phyloP scores from a whole-genome alignment of 768 basidiomycete genomes.

The Suillus subluteus region DNA sequence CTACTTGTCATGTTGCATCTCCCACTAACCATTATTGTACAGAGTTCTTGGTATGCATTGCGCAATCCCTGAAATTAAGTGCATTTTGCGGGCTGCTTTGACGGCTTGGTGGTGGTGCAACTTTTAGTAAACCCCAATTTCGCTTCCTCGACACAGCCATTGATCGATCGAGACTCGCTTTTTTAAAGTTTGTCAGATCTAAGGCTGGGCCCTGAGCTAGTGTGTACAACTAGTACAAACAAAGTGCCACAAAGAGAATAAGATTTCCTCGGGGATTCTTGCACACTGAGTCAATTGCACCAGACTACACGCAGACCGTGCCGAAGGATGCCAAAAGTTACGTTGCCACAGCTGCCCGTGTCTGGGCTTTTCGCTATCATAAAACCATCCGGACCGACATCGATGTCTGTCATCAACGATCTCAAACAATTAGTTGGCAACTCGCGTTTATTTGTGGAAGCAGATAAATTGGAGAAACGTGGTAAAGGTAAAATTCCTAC shows the following conservation, averaged over 20 bases:
- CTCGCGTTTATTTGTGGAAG: slow-evolving; percentile 79
- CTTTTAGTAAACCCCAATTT: background rate
- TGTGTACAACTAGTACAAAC: background rate
- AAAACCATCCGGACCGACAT: slow-evolving; percentile 92
- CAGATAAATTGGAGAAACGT: slow-evolving; percentile 53
- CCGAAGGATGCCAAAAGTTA: slow-evolving; percentile 66
- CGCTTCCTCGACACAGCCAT: background rate
- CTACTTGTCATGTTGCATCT: slow-evolving; percentile 24
- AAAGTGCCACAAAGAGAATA: background rate
- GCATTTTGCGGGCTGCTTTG: background rate
- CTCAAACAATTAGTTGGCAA: slow-evolving; percentile 78
- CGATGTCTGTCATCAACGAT: slow-evolving; percentile 87
- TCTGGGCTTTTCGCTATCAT: slow-evolving; percentile 85
- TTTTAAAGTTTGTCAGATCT: background rate
- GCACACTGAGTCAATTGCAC: background rate
- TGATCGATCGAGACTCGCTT: background rate
- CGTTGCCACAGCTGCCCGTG: slow-evolving; percentile 57
- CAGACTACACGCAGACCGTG: background rate
- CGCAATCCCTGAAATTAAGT: slow-evolving; percentile 38
- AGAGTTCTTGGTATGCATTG: slow-evolving; percentile 41
- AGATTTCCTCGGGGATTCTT: slow-evolving; percentile 1
- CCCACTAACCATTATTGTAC: slow-evolving; percentile 49
- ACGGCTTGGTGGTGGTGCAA: background rate
- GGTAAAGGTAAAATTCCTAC: slow-evolving; percentile 45
- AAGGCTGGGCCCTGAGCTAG: background rate